Base-by-base conservation (phyloP, 129 eudicot genomes). In the Escallonia rubra region DNA sequence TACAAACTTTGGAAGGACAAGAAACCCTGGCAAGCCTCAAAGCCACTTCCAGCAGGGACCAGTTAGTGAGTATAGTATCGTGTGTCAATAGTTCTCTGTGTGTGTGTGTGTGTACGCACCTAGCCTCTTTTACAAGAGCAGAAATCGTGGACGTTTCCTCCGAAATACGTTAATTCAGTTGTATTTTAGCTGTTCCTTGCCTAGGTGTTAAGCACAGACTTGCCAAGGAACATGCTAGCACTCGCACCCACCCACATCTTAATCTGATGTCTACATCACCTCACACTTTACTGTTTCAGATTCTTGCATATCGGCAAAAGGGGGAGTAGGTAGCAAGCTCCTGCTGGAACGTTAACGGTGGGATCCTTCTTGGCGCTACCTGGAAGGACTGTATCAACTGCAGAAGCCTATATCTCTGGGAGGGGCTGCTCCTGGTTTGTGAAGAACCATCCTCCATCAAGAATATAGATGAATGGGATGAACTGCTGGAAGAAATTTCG, bases 21-120 rank as follows among this genome's bases (percentile, higher is more conserved):
- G 68, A 76, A 69, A 63, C 67, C 47, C 59, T 70, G 15, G 66
- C 76, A 3, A 68, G 66, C 16, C 45, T 61, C 15, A 44, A 53
- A 54, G 23, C 59, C 55, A 58, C 23, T 51, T n/a, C 69, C 8
- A 51, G 46, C 10, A 43, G 60, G 9, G 66, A 60, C 47, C 47
- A 47, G 4, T 4, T 65, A 62, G 78, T 73, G 50, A 64, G 78
- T 66, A 10, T 10, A 12, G 10, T 54, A 11, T 54, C 59, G 2
- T 14, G 8, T 44, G 34, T 61, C 7, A 3, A 41, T 12, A 11
- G 38, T 63, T 13, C n/a, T 6, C 13, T 44, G 1, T 63, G n/a
- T n/a, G 41, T 3, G 23, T 54, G 59, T 54, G 59, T 54, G 4
- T 54, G 59, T 54, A 0, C 6, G 9, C 10, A 12, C 8, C 12